phyloP scores from a whole-genome alignment of 1,284 basidiomycete genomes.

The Apiotrichum sp. region DNA sequence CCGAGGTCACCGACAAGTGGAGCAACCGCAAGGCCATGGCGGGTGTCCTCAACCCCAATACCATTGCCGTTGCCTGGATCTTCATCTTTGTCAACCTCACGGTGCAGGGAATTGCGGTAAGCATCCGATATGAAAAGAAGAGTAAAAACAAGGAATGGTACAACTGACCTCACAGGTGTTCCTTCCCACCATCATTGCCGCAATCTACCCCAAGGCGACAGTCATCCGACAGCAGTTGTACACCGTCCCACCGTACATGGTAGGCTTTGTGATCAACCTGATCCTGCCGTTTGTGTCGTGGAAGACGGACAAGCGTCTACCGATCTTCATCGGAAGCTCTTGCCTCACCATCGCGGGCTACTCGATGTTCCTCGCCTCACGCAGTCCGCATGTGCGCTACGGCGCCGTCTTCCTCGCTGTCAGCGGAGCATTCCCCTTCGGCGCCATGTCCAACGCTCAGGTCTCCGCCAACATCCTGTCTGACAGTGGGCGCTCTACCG shows the following conservation, averaged over 20 bases:
- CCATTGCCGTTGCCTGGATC: constrained; percentile 31
- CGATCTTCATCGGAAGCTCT: constrained; percentile 30
- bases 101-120: constrained; percentile 21
- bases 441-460: constrained; percentile 9
- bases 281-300: constrained; percentile 31
- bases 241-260: constrained; percentile 42
- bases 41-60: constrained; percentile 23
- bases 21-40: constrained; percentile 5
- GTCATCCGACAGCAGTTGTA: constrained; percentile 34
- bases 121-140: no score
- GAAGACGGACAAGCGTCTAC: constrained; percentile 34
- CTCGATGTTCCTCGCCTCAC: constrained; percentile 26
- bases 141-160: no score
- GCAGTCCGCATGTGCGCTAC: constrained; percentile 7
- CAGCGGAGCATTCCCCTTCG: constrained; percentile 12
- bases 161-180: constrained; percentile 16
- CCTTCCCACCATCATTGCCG: constrained; percentile 25
- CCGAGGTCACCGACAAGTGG: constrained; percentile 13
- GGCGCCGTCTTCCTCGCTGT: constrained; percentile 14
- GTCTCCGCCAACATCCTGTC: constrained; percentile 6
- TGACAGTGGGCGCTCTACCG: constrained; percentile 11
- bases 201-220: constrained; percentile 25
- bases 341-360: constrained; percentile 36
- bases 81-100: constrained; percentile 45
- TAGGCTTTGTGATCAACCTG: constrained; percentile 30